These are phyloP conservation scores for Aspergillus sp. DNA, from an alignment of 2,329 filamentous ascomycete genomes.

Conservation along the genomic window DNA sequence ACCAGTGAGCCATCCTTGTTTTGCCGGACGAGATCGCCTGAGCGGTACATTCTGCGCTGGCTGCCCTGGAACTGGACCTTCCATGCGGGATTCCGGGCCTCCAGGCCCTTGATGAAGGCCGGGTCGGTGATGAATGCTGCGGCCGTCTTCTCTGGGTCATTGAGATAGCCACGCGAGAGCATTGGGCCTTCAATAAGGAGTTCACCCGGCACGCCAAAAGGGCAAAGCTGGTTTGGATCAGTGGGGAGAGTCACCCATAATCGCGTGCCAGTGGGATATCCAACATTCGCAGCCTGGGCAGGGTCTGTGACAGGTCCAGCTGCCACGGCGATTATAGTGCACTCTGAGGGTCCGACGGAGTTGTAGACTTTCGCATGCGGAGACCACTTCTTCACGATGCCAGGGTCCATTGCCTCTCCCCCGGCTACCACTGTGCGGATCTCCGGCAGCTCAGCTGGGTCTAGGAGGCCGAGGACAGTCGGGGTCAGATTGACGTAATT, in stretches of 20 bases:
- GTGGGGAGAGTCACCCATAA: neutral
- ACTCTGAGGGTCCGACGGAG: neutral
- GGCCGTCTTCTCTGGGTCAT: constrained; percentile 21
- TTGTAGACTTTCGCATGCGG: neutral
- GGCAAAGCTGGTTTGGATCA: neutral
- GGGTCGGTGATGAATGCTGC: constrained; percentile 22
- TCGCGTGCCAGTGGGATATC: neutral
- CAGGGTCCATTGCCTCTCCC: neutral
- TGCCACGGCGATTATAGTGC: neutral
- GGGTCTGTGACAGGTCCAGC: neutral
- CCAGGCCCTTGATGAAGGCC: neutral
- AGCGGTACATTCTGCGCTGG: neutral
- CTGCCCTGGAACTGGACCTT: neutral
- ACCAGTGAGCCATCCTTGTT: neutral
- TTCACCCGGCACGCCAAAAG: constrained; percentile 17
- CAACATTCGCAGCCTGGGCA: neutral
- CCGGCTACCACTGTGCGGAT: neutral
- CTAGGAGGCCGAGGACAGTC: neutral
- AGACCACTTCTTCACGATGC: neutral
- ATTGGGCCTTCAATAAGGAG: constrained; percentile 27
- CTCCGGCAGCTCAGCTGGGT: neutral
- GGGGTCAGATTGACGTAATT: neutral
- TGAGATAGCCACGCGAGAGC: constrained; percentile 27
- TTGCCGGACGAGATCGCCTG: neutral
- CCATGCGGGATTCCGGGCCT: neutral